Percentiles rank a stretch among this genome's conserved stretches.
Conservation (phyloP, 129 eudicot species). For the Rutidosis leptorrhynchoides region DNA sequence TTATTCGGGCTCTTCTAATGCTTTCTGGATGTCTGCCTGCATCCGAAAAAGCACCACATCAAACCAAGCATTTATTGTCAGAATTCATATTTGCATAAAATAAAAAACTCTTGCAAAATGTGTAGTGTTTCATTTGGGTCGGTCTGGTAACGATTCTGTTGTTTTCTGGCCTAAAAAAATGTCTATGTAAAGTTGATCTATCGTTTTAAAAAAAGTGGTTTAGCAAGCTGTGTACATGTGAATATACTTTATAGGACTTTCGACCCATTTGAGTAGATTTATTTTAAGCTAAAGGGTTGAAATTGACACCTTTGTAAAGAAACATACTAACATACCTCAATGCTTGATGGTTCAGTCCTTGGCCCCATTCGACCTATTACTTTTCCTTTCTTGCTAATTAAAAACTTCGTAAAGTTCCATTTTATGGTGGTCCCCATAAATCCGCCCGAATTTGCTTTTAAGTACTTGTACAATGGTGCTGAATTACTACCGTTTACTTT, state of each 20-base stretch:
- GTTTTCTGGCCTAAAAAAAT: not conserved
- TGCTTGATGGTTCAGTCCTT: slow-evolving; percentile 41
- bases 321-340: slow-evolving; percentile 51
- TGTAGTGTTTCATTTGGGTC: not conserved
- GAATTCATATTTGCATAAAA: not conserved
- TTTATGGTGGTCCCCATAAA: slow-evolving; percentile 52
- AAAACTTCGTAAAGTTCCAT: slow-evolving; percentile 93
- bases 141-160: not conserved
- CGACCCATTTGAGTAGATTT: not conserved
- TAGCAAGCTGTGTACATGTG: not conserved
- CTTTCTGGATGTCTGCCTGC: slow-evolving; percentile 56
- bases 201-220: not conserved
- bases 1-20: slow-evolving; percentile 29
- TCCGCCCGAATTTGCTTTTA: slow-evolving; percentile 63
- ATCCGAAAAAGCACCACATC: slow-evolving; percentile 6
- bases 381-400: slow-evolving; percentile 63
- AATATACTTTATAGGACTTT: not conserved
- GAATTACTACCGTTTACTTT: slow-evolving; percentile 60
- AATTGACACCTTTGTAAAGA: not conserved
- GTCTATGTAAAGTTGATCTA: not conserved
- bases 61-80: not conserved
- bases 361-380: slow-evolving; percentile 55
- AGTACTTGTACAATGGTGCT: slow-evolving; percentile 66
- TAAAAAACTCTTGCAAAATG: not conserved
- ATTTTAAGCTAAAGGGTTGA: not conserved